Evolutionary conservation across 441 rosid genomes (phyloP).

Genomic region (Cnidoscolus chayamansa): DNA sequence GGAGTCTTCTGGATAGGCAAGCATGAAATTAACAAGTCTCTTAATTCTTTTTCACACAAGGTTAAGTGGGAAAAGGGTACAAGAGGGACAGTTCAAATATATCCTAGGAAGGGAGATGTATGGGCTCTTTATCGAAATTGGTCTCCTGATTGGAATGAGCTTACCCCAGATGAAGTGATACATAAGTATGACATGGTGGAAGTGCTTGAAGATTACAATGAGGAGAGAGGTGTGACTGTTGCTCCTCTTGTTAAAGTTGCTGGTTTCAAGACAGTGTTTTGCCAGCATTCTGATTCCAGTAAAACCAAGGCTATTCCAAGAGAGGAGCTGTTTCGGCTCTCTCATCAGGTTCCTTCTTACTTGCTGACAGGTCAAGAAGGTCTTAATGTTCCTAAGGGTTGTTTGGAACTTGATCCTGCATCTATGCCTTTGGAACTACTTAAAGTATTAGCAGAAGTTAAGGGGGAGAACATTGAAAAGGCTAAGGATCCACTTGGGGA

Average conservation of each 20-base stretch:
- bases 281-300: constrained; percentile 39
- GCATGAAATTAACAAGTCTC: constrained; percentile 46
- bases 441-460: constrained; percentile 33
- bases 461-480: constrained; percentile 22
- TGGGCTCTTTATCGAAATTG: constrained; percentile 91
- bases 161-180: constrained; percentile 58
- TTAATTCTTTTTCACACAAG: constrained; percentile 79
- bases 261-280: constrained; percentile 68
- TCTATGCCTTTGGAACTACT: constrained; percentile 70
- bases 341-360: constrained; percentile 81
- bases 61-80: constrained; percentile 72
- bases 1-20: constrained; percentile 84
- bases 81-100: constrained; percentile 62
- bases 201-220: constrained; percentile 64
- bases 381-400: constrained; percentile 57
- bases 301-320: constrained; percentile 46
- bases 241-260: constrained; percentile 64
- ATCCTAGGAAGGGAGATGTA: constrained; percentile 74
- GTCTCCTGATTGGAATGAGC: constrained; percentile 75
- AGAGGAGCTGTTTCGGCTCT: constrained; percentile 84
- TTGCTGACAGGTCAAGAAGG: constrained; percentile 74
- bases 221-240: constrained; percentile 48
- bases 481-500: constrained; percentile 8
- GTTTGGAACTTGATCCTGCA: constrained; percentile 86
- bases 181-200: constrained; percentile 89